These are phyloP conservation scores for Clitocybe nebularis DNA, from an alignment of 1,284 basidiomycete species.

Conservation along the genomic window DNA sequence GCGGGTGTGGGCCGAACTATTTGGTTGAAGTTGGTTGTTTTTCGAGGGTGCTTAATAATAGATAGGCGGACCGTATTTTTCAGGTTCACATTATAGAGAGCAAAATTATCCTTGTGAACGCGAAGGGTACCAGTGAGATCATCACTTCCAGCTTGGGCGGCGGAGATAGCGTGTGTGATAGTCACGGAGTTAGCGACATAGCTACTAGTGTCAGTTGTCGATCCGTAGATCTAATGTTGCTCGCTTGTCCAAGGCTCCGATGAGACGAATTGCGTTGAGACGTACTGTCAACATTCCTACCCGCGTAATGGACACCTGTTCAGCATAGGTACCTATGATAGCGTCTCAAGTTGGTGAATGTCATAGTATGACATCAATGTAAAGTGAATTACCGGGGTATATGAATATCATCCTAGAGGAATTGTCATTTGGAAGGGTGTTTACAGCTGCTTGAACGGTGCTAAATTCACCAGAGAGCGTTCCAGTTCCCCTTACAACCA, in stretches of 20 bases:
- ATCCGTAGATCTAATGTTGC: conserved; percentile 25
- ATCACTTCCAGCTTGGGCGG: conserved; percentile 8
- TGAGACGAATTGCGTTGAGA: too few species aligned
- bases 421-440: conserved; percentile 25
- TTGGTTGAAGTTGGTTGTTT: background rate
- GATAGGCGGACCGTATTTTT: conserved; percentile 20
- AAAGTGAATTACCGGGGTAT: conserved; percentile 16
- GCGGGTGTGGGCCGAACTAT: conserved; percentile 13
- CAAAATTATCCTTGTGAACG: conserved; percentile 26
- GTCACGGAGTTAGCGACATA: conserved; percentile 24
- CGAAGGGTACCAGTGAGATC: conserved; percentile 25
- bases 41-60: background rate
- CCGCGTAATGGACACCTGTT: conserved; percentile 28
- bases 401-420: conserved; percentile 26
- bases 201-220: conserved; percentile 23
- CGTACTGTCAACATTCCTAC: conserved; percentile 23
- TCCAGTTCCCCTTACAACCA: conserved; percentile 23
- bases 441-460: conserved; percentile 25
- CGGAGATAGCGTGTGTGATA: conserved; percentile 19
- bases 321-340: conserved; percentile 28
- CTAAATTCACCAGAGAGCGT: conserved; percentile 23
- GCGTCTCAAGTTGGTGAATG: background rate
- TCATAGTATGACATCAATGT: conserved; percentile 5
- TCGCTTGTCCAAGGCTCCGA: too few species aligned
- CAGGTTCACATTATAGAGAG: conserved; percentile 28